A percentile compares a stretch with the other conserved stretches of the same genome.
Evolutionary conservation across 495 filamentous ascomycete genomes (phyloP).

Genomic region (Cercophora newfieldiana): DNA sequence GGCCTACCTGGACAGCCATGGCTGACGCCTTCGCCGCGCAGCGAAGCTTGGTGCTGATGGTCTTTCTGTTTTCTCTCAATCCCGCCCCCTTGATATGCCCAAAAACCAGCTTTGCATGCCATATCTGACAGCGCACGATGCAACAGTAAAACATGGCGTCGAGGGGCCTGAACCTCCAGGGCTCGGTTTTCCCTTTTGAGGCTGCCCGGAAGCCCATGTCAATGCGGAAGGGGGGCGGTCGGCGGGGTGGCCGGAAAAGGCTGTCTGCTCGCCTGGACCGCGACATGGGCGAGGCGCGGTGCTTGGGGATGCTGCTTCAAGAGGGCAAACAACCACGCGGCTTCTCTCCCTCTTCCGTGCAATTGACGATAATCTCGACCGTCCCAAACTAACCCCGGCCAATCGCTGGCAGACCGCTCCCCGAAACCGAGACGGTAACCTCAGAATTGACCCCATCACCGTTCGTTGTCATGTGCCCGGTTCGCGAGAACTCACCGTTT

Average conservation of each 20-base stretch:
- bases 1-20: not conserved
- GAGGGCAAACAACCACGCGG: too few relatives aligned
- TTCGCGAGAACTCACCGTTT: not conserved
- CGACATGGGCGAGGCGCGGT: not conserved
- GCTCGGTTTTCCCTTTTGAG: slow-evolving; percentile 25
- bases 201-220: slow-evolving; percentile 20
- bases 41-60: not conserved
- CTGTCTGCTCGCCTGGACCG: slow-evolving; percentile 14
- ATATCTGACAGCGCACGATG: slow-evolving; percentile 19
- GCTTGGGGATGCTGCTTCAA: not conserved
- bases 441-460: not conserved
- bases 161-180: slow-evolving; percentile 8
- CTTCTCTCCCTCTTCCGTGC: not conserved
- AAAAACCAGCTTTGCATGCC: slow-evolving; percentile 3
- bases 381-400: not conserved
- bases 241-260: slow-evolving; percentile 12
- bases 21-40: not conserved
- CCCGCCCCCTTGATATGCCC: not conserved
- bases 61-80: not conserved
- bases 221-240: slow-evolving; percentile 1
- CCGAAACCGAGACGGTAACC: not conserved
- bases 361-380: not conserved
- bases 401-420: not conserved
- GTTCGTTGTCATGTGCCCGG: not conserved
- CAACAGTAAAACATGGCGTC: slow-evolving; percentile 20